Percentiles rank a stretch among this genome's conserved stretches.
phyloP scores from a whole-genome alignment of 129 eudicot species.

The Tagetes patula region DNA sequence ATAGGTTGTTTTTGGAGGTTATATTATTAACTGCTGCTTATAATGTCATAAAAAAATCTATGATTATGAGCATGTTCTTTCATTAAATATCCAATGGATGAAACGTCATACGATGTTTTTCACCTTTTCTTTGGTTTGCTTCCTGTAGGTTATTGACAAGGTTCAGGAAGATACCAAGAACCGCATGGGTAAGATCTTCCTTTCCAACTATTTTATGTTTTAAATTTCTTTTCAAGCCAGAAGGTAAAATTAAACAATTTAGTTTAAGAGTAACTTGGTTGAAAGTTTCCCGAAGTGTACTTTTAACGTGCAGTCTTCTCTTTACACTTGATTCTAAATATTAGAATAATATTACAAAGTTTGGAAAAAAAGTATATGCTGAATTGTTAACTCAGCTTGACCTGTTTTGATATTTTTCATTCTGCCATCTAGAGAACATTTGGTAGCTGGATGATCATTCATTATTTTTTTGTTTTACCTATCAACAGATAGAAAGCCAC shows the following conservation, averaged over 20 bases:
- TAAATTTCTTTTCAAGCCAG: not conserved
- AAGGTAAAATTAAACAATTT: not conserved
- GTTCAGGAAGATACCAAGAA: constrained; percentile 69
- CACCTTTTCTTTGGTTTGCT: not conserved
- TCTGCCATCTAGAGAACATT: not conserved
- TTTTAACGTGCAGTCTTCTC: not conserved
- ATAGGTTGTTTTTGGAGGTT: not conserved
- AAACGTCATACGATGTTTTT: not conserved
- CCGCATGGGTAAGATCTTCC: constrained; percentile 43
- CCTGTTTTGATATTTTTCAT: not conserved
- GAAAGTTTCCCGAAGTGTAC: not conserved
- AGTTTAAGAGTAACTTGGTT: not conserved
- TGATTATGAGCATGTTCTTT: not conserved
- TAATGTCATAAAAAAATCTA: not conserved
- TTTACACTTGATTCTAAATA: not conserved
- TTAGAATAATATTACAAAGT: not conserved
- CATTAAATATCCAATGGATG: not conserved
- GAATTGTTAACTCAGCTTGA: not conserved
- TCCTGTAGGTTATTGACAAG: constrained; percentile 58
- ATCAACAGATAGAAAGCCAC: constrained; percentile 58
- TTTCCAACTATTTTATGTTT: not conserved
- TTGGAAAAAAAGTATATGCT: not conserved
- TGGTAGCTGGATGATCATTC: constrained; percentile 4
- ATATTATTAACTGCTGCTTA: not conserved
- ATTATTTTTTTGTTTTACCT: not conserved